Evolutionary conservation across 805 yeast genomes (phyloP), one percentile per base, ranked within the genome.

Genomic region (Clavispora phyllophila): DNA sequence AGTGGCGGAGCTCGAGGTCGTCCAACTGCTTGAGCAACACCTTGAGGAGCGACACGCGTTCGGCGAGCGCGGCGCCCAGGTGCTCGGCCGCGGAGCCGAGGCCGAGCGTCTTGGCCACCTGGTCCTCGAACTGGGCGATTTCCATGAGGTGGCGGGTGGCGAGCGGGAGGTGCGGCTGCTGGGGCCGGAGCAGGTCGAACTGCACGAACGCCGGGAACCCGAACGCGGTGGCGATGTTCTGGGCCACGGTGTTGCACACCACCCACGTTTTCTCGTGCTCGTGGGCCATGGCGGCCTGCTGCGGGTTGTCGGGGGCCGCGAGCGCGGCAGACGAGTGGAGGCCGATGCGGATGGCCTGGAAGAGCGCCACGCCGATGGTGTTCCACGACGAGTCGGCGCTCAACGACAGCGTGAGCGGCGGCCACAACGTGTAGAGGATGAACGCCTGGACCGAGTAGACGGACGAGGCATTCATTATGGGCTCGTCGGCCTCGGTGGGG

Each of bases 341-440:
- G 0, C 99, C 98, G 13, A 91, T 85, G 42, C 97, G 69, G 26
- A 90, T 84, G 0, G 97, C 98, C 57, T 88, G 96, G 62, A 87
- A 87, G 54, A 89, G 72, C 4, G 98, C 98, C 36, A 87, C 82
- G 0, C 97, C 98, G 18, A 88, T 83, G 1, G 97, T 87, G 58
- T 86, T 87, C 96, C 97, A 91, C 4, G 96, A 84, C 7, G 96
- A 84, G 58, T 93, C 98, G 0, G 98, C 96, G 62, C 95, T 86
- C 37, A 93, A 72, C 0, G 97, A 89, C 0, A 98, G 88, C 0
- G 96, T 87, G 29, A 90, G 74, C 3, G 97, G 96, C 0, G 98
- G 98, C 99, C 98, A 91, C 60, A 84, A 80, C 0, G 97, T 84
- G 62, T 86, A 88, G 2, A 91, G 67, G 22, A 91, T 65, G 49